Evolutionary conservation across 371 early-diverging fungal species (phyloP).

Genomic region (Batrachochytrium dendrobatidis): DNA sequence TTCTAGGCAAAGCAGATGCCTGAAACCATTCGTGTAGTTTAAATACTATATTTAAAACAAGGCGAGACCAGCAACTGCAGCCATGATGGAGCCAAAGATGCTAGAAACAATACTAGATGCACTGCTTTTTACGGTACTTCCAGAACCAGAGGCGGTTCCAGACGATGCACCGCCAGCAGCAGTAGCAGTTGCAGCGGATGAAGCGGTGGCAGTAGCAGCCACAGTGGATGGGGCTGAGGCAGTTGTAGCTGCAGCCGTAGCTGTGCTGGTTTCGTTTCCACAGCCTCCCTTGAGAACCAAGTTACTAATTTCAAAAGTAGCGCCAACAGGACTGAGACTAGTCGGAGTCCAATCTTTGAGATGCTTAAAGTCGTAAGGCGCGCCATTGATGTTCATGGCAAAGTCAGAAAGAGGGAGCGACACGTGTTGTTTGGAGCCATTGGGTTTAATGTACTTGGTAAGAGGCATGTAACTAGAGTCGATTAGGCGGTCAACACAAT

Average conservation of each 20-base stretch:
- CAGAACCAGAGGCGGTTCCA: no score
- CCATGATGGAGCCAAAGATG: not conserved
- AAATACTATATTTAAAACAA: not conserved
- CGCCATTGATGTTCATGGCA: constrained; percentile 17
- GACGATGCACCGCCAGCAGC: not conserved
- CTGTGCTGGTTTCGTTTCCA: not conserved
- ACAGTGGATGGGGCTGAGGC: not conserved
- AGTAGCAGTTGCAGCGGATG: not conserved
- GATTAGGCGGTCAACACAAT: constrained; percentile 6
- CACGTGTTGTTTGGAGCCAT: constrained; percentile 23
- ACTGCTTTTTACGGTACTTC: not conserved
- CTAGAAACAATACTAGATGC: not conserved
- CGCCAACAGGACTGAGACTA: constrained; percentile 18
- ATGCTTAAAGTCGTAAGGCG: constrained; percentile 22
- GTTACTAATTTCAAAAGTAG: constrained; percentile 9
- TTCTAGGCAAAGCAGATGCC: no score
- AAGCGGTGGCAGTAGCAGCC: not conserved
- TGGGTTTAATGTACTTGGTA: constrained; percentile 24
- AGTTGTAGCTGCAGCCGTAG: not conserved
- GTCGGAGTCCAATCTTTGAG: constrained; percentile 31
- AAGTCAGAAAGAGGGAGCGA: constrained; percentile 20
- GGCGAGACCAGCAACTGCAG: not conserved
- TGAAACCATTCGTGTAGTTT: not conserved
- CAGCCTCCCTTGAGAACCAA: not conserved
- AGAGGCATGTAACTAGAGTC: constrained; percentile 21